Base-by-base conservation (phyloP, 2,329 filamentous ascomycete species). In the Falciphora oryzae region DNA sequence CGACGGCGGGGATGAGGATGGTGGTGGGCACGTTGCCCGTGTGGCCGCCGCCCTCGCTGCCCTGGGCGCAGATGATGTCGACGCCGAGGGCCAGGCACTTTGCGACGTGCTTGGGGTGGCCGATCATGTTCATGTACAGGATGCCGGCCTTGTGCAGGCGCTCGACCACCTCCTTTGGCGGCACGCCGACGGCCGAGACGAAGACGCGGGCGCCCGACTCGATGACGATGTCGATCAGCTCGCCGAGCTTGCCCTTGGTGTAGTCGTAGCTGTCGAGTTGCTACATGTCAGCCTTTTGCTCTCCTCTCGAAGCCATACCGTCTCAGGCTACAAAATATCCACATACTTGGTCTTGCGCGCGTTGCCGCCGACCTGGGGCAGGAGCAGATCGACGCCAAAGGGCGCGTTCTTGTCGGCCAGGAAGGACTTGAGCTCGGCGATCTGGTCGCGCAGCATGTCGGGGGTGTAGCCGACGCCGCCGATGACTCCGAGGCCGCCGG, bases 121-220 rank as follows among this genome's bases (percentile, higher is more conserved):
- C 95, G 76, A 99, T 93, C 95, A 99, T 99, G 89, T 99, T 99
- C 95, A 98, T 98, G 85, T 96, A 97, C 70, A 96, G 85, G 71
- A 99, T 86, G 70, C 93, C 93, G 73, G 87, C 81, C 74, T 87
- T 85, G 85, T 99, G 95, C 60, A 99, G 88, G 75, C 86, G 90
- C 70, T 98, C 93, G 73, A 99, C 93, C 66, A 97, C 89, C 71
- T 85, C 81, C 79, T 91, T 92, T 70, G 95, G 92, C 58, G 95
- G 93, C 31, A 98, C 90, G 73, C 95, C 95, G 76, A 99, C 93
- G 73, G 95, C 95, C 63, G 92, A 97, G 72, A 99, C 95, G 81
- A 99, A 99, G 66, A 99, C 87, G 78, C 88, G 93, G 67, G 93
- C 91, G 69, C 92, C 92, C 64, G 89, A 92, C 74, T 96, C 89